Evolutionary conservation across 192 early-diverging fungal species (phyloP).

Genomic region (Rhizophagus clarus): DNA sequence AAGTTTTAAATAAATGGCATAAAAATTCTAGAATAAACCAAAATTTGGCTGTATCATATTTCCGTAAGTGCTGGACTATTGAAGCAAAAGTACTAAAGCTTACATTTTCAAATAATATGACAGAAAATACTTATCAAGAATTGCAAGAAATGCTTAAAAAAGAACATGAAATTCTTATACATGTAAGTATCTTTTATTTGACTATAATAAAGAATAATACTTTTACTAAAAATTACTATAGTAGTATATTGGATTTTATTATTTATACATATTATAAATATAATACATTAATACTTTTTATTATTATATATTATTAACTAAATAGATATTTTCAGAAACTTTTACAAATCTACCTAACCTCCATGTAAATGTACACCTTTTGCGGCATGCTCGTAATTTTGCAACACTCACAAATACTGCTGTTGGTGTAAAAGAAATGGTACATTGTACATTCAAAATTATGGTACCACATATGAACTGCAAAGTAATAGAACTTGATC

Average conservation of each 20-base stretch:
- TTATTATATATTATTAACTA: too few relatives aligned
- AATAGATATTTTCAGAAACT: background rate
- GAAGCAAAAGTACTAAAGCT: background rate
- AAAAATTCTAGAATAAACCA: background rate
- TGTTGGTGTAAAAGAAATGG: background rate
- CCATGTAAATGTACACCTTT: background rate
- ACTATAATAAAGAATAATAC: too few relatives aligned
- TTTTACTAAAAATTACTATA: too few relatives aligned
- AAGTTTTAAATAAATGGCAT: background rate
- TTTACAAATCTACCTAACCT: slow-evolving; percentile 2
- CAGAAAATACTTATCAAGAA: background rate
- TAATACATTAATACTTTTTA: too few relatives aligned
- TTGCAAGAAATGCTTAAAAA: background rate
- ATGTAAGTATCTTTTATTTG: background rate
- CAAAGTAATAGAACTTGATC: slow-evolving; percentile 6
- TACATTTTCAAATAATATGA: background rate
- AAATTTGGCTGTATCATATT: background rate
- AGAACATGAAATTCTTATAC: background rate
- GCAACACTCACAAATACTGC: background rate
- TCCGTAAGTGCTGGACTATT: background rate
- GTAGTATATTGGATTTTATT: too few relatives aligned
- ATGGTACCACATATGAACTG: slow-evolving; percentile 5
- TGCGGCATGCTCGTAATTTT: background rate
- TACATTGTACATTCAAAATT: background rate
- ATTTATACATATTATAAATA: too few relatives aligned